Percentiles rank a stretch among this genome's conserved stretches.
phyloP scores from a whole-genome alignment of 257 asterid species.

The Lantana camara region DNA sequence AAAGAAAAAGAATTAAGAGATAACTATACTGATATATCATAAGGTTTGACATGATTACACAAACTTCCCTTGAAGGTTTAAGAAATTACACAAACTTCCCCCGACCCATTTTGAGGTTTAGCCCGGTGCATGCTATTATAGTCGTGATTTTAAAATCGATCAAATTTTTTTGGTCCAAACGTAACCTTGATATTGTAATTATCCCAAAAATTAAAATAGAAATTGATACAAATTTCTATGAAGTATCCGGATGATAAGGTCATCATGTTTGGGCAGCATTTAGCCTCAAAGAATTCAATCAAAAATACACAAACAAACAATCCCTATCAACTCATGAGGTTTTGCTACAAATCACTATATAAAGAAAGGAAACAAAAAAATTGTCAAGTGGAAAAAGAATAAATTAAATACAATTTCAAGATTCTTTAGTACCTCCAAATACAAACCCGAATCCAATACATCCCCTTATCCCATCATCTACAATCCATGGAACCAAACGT shows the following conservation, averaged over 20 bases:
- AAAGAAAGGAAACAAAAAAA: slow-evolving; percentile 11
- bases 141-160: no score
- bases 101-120: no score
- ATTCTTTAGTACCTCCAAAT: slow-evolving; percentile 11
- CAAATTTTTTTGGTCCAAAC: no score
- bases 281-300: slow-evolving; percentile 22
- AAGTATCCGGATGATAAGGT: neutral
- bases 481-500: slow-evolving; percentile 72
- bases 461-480: no score
- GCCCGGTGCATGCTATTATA: no score
- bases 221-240: neutral
- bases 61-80: no score
- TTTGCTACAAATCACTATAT: slow-evolving; percentile 22
- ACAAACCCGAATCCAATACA: slow-evolving; percentile 31
- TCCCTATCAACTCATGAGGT: slow-evolving; percentile 23
- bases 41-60: no score
- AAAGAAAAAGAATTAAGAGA: neutral
- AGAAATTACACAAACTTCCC: no score
- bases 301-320: slow-evolving; percentile 24
- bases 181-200: no score
- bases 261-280: neutral
- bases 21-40: no score
- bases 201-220: neutral
- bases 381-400: slow-evolving; percentile 38
- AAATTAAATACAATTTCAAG: slow-evolving; percentile 44